Evolutionary conservation across 2,329 filamentous ascomycete species (phyloP).

Genomic region (Arthrobotrys entomopaga): DNA sequence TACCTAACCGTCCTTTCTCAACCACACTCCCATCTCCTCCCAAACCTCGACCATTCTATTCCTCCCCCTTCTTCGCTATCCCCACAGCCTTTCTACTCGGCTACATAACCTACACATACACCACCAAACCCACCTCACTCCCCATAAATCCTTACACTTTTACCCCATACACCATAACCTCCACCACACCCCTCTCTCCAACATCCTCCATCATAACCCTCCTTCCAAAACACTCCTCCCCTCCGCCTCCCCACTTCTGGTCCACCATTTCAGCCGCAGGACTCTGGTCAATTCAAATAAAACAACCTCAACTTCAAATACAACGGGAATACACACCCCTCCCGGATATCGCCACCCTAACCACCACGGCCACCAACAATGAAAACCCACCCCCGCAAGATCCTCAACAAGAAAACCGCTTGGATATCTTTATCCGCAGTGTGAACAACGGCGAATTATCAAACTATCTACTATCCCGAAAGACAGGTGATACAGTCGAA

Average conservation of each 20-base stretch:
- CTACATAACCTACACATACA: slow-evolving; percentile 60
- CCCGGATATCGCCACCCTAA: slow-evolving; percentile 64
- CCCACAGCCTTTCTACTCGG: slow-evolving; percentile 63
- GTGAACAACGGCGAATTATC: slow-evolving; percentile 86
- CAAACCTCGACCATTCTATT: slow-evolving; percentile 31
- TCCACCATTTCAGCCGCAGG: slow-evolving; percentile 64
- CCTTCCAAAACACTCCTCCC: slow-evolving; percentile 62
- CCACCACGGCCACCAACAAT: neutral
- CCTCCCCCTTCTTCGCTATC: slow-evolving; percentile 37
- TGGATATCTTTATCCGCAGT: slow-evolving; percentile 76
- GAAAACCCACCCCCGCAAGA: slow-evolving; percentile 56
- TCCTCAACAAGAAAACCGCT: slow-evolving; percentile 65
- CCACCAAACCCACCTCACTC: slow-evolving; percentile 58
- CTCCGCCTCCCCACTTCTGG: slow-evolving; percentile 29
- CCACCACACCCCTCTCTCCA: slow-evolving; percentile 72
- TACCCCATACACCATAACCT: slow-evolving; percentile 72
- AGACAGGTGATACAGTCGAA: slow-evolving; percentile 73
- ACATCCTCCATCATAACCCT: slow-evolving; percentile 72
- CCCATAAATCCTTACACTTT: slow-evolving; percentile 73
- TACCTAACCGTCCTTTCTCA: neutral
- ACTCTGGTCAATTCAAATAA: slow-evolving; percentile 89
- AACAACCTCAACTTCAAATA: slow-evolving; percentile 93
- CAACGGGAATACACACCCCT: slow-evolving; percentile 90
- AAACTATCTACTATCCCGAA: slow-evolving; percentile 76
- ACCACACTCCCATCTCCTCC: neutral